phyloP scores from a whole-genome alignment of 805 yeast genomes.

The Ogataea paraovalis region DNA sequence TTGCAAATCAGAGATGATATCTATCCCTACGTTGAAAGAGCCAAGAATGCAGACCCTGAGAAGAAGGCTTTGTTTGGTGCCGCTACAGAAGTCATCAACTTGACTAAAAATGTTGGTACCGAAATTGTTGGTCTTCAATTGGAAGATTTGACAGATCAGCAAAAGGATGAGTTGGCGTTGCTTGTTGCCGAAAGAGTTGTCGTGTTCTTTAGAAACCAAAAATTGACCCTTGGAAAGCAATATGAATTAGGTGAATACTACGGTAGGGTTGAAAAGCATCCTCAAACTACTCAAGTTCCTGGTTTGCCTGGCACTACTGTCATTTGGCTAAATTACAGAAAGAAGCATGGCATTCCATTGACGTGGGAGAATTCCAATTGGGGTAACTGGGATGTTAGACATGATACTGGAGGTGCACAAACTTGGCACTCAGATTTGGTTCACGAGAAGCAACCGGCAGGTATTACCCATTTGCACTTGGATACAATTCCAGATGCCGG shows the following conservation, averaged over 20 bases:
- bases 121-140: constrained; percentile 48
- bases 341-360: too few relatives aligned
- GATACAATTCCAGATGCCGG: constrained; percentile 47
- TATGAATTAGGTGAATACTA: constrained; percentile 39
- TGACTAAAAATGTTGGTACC: constrained; percentile 49
- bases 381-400: constrained; percentile 23
- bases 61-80: constrained; percentile 38
- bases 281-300: constrained; percentile 31
- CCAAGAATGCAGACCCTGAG: constrained; percentile 18
- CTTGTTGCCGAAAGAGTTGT: constrained; percentile 44
- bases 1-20: constrained; percentile 33
- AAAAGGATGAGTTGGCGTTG: constrained; percentile 42
- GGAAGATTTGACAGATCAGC: constrained; percentile 36
- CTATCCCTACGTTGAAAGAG: constrained; percentile 13
- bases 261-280: constrained; percentile 40
- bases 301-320: constrained; percentile 33
- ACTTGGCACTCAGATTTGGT: constrained; percentile 71
- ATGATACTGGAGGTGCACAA: constrained; percentile 31
- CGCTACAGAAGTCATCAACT: constrained; percentile 36
- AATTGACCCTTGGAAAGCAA: constrained; percentile 34
- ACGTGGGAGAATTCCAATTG: too few relatives aligned
- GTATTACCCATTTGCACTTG: constrained; percentile 57
- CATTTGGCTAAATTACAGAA: constrained; percentile 26
- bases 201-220: constrained; percentile 44
- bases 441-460: constrained; percentile 67